Conservation (phyloP, 805 yeast genomes). For the Nakazawaea pomicola region DNA sequence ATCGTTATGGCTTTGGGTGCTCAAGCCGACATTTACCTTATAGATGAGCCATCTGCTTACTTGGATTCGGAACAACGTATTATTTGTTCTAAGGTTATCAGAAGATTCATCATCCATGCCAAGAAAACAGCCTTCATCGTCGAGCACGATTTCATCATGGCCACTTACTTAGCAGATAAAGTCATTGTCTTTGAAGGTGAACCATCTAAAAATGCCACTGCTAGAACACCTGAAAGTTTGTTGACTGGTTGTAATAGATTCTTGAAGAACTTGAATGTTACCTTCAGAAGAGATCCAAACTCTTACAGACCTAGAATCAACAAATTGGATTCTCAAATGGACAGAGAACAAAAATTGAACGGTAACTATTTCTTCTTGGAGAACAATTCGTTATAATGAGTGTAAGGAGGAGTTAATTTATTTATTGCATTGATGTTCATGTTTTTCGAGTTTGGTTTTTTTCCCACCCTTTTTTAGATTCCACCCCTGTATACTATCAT, state of each 20-base stretch:
- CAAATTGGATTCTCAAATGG: constrained; percentile 97
- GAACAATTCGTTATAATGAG: constrained; percentile 40
- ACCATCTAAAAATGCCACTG: constrained; percentile 82
- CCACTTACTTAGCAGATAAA: constrained; percentile 97
- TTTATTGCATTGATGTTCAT: constrained; percentile 3
- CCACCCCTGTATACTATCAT: too few species aligned
- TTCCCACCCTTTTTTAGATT: too few species aligned
- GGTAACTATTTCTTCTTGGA: constrained; percentile 98
- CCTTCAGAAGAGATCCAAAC: constrained; percentile 98
- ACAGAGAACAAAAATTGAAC: constrained; percentile 87
- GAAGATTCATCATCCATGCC: constrained; percentile 92
- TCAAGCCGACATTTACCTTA: constrained; percentile 92
- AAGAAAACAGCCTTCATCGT: constrained; percentile 99
- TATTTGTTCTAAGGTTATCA: constrained; percentile 95
- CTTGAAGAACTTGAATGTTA: constrained; percentile 94
- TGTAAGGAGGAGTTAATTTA: not conserved
- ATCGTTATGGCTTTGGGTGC: constrained; percentile 91
- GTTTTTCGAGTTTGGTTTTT: too few species aligned
- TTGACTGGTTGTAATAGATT: constrained; percentile 96
- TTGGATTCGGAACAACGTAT: constrained; percentile 99
- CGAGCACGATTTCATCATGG: constrained; percentile 99
- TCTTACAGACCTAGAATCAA: constrained; percentile 98
- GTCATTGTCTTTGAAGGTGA: constrained; percentile 97
- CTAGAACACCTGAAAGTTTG: constrained; percentile 87
- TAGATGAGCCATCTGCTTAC: constrained; percentile 99